Percentiles rank a stretch among this genome's conserved stretches.
phyloP scores from a whole-genome alignment of 805 yeast genomes.

The Metschnikowia picachoensis region DNA sequence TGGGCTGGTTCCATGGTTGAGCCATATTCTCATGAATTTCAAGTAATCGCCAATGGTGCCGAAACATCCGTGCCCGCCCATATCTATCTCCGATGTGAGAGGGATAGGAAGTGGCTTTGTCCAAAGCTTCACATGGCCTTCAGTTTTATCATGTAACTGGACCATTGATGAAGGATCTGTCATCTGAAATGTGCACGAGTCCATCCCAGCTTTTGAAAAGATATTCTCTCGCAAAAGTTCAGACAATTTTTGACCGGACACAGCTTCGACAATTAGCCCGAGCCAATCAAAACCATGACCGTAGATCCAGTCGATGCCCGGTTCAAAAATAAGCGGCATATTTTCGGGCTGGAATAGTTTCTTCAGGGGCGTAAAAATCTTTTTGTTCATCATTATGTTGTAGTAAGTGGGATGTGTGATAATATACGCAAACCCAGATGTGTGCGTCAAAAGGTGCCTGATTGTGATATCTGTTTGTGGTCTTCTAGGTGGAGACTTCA shows the following conservation, averaged over 20 bases:
- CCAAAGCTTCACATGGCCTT: conserved; percentile 1
- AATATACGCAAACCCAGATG: conserved; percentile 32
- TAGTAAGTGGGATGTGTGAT: conserved; percentile 30
- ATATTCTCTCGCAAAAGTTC: conserved; percentile 28
- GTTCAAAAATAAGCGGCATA: conserved; percentile 28
- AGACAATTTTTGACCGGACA: conserved; percentile 31
- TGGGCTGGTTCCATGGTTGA: conserved; percentile 41
- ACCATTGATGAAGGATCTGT: conserved; percentile 5
- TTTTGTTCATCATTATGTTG: conserved; percentile 19
- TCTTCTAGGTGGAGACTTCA: conserved; percentile 6
- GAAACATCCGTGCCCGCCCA: conserved; percentile 44
- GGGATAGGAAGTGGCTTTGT: conserved; percentile 11
- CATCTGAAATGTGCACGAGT: conserved; percentile 17
- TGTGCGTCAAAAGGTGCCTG: conserved; percentile 17
- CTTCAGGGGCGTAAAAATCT: conserved; percentile 21
- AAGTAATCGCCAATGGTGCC: conserved; percentile 37
- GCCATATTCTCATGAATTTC: conserved; percentile 34
- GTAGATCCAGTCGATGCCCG: conserved; percentile 36
- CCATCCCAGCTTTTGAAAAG: conserved; percentile 35
- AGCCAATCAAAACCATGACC: conserved; percentile 39
- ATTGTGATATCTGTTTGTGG: conserved; percentile 15
- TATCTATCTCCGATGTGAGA: conserved; percentile 24
- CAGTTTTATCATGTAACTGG: conserved; percentile 6
- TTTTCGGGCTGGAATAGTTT: conserved; percentile 24
- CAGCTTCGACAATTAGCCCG: conserved; percentile 33